These are phyloP conservation scores for Buddleja alternifolia DNA, from an alignment of 257 asterid species.

Conservation along the genomic window DNA sequence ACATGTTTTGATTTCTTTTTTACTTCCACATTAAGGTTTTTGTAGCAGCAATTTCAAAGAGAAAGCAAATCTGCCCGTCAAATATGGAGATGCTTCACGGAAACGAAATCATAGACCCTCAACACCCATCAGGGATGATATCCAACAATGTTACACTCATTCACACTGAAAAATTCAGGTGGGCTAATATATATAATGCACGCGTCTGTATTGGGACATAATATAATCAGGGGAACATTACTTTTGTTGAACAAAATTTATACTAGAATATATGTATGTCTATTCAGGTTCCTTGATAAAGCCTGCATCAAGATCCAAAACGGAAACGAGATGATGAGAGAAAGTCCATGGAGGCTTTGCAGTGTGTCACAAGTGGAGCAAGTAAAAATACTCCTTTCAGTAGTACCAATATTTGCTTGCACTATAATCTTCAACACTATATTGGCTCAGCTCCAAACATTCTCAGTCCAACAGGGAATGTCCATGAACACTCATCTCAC, in stretches of 20 bases:
- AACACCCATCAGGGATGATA: conserved; percentile 5
- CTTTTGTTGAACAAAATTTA: neutral
- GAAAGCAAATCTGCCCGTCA: conserved; percentile 71
- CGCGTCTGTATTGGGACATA: no score
- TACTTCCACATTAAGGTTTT: no score
- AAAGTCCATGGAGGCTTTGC: conserved; percentile 73
- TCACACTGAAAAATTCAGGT: conserved; percentile 69
- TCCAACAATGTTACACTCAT: conserved; percentile 42
- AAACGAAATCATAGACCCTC: conserved; percentile 26
- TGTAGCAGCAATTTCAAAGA: conserved; percentile 74
- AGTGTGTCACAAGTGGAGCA: conserved; percentile 71
- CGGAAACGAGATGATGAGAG: conserved; percentile 25
- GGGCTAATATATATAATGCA: neutral
- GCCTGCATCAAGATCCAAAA: conserved; percentile 56
- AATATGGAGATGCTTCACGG: conserved; percentile 59
- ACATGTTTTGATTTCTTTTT: no score
- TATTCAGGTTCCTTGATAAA: conserved; percentile 62
- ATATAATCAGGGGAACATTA: no score
- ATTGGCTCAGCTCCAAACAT: conserved; percentile 77
- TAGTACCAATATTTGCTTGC: conserved; percentile 71
- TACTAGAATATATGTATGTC: no score
- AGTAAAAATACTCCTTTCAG: conserved; percentile 64
- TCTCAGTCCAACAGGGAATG: conserved; percentile 70
- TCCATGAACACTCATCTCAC: conserved; percentile 56
- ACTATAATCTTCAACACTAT: conserved; percentile 81